A percentile compares a stretch with the other conserved stretches of the same genome.
Conservation (phyloP, 164 flowering plant species). For the Cinnamomum micranthum region DNA sequence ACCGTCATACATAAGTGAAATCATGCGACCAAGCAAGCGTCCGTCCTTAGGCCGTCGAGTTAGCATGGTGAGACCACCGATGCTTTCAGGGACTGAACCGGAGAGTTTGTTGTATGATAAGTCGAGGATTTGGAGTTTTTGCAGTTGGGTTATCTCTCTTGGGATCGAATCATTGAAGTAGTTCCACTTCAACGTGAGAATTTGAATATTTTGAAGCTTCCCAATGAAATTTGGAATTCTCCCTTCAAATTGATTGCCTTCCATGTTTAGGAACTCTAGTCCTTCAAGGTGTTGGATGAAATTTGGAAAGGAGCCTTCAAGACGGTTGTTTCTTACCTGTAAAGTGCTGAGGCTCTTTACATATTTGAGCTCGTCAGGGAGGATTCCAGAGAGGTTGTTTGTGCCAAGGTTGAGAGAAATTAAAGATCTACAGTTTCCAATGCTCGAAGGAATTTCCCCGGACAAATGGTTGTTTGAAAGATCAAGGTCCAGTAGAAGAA, state of each 20-base stretch:
- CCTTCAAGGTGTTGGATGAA: conserved; percentile 7
- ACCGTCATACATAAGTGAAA: neutral
- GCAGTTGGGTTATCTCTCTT: conserved; percentile 1
- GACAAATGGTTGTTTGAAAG: conserved; percentile 13
- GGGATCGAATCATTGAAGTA: conserved; percentile 5
- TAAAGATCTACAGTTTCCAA: conserved; percentile 15
- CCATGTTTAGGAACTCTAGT: conserved; percentile 13
- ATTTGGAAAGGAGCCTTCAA: conserved; percentile 12
- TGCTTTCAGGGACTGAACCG: conserved; percentile 13
- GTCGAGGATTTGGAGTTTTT: conserved; percentile 12
- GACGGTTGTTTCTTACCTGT: conserved; percentile 5
- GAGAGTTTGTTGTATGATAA: conserved; percentile 15
- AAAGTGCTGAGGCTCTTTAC: neutral
- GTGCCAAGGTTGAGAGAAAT: conserved; percentile 11
- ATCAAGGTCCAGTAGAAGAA: conserved; percentile 12
- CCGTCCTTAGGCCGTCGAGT: neutral
- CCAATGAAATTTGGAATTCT: neutral
- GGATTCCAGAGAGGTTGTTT: conserved; percentile 10
- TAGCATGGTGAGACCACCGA: neutral
- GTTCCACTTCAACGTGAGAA: neutral
- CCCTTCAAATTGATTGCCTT: conserved; percentile 3
- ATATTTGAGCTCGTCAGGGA: conserved; percentile 12
- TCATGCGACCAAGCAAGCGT: neutral
- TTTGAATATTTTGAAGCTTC: neutral
- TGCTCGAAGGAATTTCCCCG: conserved; percentile 6